Percentiles rank a stretch among this genome's conserved stretches.
Evolutionary conservation across 148 eudicot genomes (phyloP).

Genomic region (Heliosperma pusillum): DNA sequence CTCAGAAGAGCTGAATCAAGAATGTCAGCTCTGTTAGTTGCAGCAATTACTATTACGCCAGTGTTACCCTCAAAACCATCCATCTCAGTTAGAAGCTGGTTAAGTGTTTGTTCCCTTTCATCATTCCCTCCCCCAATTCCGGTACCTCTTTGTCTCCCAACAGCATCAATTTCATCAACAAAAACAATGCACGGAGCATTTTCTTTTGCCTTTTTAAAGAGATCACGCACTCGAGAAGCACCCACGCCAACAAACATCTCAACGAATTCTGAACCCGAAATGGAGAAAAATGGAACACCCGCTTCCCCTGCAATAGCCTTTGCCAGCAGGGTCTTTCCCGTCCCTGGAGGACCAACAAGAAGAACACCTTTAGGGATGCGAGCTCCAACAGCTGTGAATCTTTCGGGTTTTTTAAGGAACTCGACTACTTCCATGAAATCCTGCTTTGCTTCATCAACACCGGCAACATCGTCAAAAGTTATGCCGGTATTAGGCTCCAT

Average conservation of each 20-base stretch:
- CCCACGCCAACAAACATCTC: conserved; percentile 99
- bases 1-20: conserved; percentile 94
- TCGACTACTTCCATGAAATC: conserved; percentile 99
- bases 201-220: conserved; percentile 96
- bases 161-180: conserved; percentile 99
- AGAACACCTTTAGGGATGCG: conserved; percentile 98
- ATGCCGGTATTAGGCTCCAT: conserved; percentile 99
- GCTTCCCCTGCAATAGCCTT: conserved; percentile 99
- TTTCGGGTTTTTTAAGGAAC: conserved; percentile 93
- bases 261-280: conserved; percentile 95
- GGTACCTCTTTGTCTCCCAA: conserved; percentile 96
- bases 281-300: conserved; percentile 97
- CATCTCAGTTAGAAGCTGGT: conserved; percentile 98
- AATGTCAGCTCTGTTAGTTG: conserved; percentile 96
- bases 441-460: conserved; percentile 99
- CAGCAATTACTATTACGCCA: conserved; percentile 93
- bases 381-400: conserved; percentile 97
- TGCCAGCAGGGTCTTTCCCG: conserved; percentile 94
- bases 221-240: conserved; percentile 96
- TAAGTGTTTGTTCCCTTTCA: conserved; percentile 95
- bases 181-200: conserved; percentile 99
- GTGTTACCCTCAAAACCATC: conserved; percentile 99
- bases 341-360: conserved; percentile 98
- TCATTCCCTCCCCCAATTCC: conserved; percentile 99
- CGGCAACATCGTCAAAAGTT: conserved; percentile 96